Conservation (phyloP, 2,329 filamentous ascomycete genomes). For the Davidsoniella eucalypti region DNA sequence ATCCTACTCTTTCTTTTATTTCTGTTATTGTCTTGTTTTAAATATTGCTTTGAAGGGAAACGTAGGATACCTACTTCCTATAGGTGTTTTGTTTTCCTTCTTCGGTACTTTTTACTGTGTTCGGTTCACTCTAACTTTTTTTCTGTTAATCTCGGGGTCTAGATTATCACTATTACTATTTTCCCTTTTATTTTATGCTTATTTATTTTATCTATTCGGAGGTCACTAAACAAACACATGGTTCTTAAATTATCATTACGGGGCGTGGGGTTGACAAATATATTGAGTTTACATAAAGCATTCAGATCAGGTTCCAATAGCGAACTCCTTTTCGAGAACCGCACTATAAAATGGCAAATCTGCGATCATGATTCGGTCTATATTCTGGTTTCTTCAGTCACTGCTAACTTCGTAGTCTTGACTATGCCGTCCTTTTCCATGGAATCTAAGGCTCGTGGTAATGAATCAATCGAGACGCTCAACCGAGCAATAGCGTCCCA, state of each 20-base stretch:
- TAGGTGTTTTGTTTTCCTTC: no score
- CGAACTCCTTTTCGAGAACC: no score
- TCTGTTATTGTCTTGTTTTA: background rate
- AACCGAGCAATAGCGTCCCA: constrained; percentile 9
- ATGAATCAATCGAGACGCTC: background rate
- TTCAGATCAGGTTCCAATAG: no score
- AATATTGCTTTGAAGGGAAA: no score
- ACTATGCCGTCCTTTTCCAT: constrained; percentile 3
- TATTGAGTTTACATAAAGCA: no score
- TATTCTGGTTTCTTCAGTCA: constrained; percentile 2
- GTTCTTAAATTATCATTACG: background rate
- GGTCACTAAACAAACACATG: background rate
- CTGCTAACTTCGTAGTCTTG: constrained; percentile 4
- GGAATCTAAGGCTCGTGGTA: background rate
- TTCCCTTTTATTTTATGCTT: background rate
- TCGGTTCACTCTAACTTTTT: background rate
- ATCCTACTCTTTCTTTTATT: background rate
- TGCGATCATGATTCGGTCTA: no score
- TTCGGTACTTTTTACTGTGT: no score
- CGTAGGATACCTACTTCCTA: no score
- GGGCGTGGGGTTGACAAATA: background rate
- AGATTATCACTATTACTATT: background rate
- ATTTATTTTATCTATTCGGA: background rate
- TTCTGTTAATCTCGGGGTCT: no score
- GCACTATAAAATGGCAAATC: no score